phyloP scores from a whole-genome alignment of 169 alveolate genomes.

The Plasmodium falciparum region DNA sequence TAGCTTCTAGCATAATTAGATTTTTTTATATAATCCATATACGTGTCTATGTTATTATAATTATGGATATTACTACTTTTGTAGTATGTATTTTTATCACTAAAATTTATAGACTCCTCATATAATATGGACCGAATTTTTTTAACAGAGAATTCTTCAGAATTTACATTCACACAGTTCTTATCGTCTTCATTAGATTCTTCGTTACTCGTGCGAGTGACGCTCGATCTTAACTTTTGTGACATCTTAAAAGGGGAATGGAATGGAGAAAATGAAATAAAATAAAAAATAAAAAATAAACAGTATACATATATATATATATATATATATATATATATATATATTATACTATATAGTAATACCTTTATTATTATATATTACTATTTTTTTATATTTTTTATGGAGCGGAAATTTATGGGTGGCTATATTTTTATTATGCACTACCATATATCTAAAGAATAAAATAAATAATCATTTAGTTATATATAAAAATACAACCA shows the following conservation, averaged over 20 bases:
- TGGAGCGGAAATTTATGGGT: too few species aligned
- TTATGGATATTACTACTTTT: constrained; percentile 41
- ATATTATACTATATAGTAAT: not conserved
- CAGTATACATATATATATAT: too few species aligned
- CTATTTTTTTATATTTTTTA: too few species aligned
- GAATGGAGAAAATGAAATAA: not conserved
- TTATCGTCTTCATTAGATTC: constrained; percentile 12
- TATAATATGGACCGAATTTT: constrained; percentile 32
- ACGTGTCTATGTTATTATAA: constrained; percentile 38
- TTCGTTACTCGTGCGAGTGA: constrained; percentile 12
- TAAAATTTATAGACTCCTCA: constrained; percentile 39
- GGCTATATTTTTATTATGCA: too few species aligned
- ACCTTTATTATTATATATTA: too few species aligned
- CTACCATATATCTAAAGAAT: too few species aligned
- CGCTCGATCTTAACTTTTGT: constrained; percentile 1
- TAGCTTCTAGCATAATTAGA: constrained; percentile 63
- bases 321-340: constrained; percentile 11
- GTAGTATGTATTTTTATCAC: constrained; percentile 55
- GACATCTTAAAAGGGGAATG: not conserved
- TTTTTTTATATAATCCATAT: constrained; percentile 29
- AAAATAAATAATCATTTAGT: too few species aligned
- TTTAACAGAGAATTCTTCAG: constrained; percentile 14
- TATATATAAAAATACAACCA: too few species aligned
- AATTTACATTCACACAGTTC: not conserved
- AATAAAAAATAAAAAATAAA: too few species aligned